phyloP scores from a whole-genome alignment of 2,329 filamentous ascomycete genomes.

The Aspergillus spinulosporus region DNA sequence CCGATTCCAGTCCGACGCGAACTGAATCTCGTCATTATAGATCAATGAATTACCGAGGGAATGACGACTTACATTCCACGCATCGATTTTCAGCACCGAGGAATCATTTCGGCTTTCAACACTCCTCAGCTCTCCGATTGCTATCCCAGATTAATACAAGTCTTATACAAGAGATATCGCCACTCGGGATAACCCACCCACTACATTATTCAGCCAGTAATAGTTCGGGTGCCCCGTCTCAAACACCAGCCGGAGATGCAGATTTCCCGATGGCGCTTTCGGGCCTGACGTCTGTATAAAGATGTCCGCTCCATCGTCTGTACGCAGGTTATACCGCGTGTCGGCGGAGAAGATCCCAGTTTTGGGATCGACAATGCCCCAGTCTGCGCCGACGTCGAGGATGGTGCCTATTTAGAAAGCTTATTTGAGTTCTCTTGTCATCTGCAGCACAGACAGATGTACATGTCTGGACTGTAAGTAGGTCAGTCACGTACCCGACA shows the following conservation, averaged over 20 bases:
- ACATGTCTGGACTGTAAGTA: background rate
- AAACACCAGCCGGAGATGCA: constrained; percentile 28
- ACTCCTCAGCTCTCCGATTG: constrained; percentile 24
- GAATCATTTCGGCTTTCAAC: constrained; percentile 12
- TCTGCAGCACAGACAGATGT: too few species aligned
- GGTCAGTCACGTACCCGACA: constrained; percentile 18
- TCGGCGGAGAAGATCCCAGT: constrained; percentile 30
- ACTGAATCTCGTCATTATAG: constrained; percentile 15
- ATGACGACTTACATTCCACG: constrained; percentile 28
- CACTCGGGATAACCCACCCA: constrained; percentile 22
- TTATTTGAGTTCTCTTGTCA: too few species aligned
- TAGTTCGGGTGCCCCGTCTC: constrained; percentile 27
- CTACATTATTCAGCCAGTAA: constrained; percentile 32
- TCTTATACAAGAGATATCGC: background rate
- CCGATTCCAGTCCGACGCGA: constrained; percentile 25
- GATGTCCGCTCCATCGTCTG: constrained; percentile 28
- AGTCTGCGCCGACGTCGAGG: constrained; percentile 29
- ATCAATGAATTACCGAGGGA: background rate
- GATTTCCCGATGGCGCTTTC: constrained; percentile 19
- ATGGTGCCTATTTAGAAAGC: constrained; percentile 21
- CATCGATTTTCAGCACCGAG: constrained; percentile 26
- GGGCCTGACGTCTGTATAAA: constrained; percentile 27
- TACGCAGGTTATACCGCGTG: constrained; percentile 31
- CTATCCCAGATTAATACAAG: constrained; percentile 15
- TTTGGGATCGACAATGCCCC: constrained; percentile 26